A percentile compares a stretch with the other conserved stretches of the same genome.
phyloP scores from a whole-genome alignment of 805 yeast genomes.

The Metschnikowia proteae region DNA sequence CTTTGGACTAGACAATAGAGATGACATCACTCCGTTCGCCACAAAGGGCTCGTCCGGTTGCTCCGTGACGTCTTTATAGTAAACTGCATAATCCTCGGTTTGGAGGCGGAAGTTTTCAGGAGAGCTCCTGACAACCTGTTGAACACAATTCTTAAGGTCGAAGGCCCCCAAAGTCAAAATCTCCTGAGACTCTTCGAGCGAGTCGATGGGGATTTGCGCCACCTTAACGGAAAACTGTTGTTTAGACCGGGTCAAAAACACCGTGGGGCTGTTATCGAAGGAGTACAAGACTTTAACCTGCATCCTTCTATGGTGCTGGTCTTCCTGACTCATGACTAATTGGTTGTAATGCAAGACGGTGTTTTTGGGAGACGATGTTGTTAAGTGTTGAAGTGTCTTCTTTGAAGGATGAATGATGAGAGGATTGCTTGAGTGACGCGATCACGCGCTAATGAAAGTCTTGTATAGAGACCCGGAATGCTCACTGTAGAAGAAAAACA shows the following conservation, averaged over 20 bases:
- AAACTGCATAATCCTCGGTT: constrained; percentile 42
- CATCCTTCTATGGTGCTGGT: constrained; percentile 35
- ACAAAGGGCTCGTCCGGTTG: constrained; percentile 49
- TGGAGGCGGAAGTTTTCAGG: constrained; percentile 41
- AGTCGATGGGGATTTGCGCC: constrained; percentile 32
- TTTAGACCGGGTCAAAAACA: constrained; percentile 39
- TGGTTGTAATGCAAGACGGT: background rate
- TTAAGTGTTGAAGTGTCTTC: background rate
- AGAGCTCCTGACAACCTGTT: constrained; percentile 35
- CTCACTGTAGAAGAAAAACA: background rate
- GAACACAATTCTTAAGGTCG: constrained; percentile 36
- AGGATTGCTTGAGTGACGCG: constrained; percentile 1
- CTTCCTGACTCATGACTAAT: constrained; percentile 19
- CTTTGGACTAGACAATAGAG: constrained; percentile 25
- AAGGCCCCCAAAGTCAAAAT: constrained; percentile 40
- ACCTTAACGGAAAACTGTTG: constrained; percentile 33
- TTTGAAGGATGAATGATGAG: background rate
- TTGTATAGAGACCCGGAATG: background rate
- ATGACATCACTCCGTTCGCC: constrained; percentile 37
- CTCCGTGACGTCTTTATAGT: constrained; percentile 44
- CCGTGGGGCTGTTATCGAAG: constrained; percentile 41
- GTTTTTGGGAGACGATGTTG: background rate
- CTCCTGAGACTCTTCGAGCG: constrained; percentile 23
- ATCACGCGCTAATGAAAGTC: background rate
- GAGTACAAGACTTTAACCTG: constrained; percentile 45